Percentiles rank a stretch among this genome's conserved stretches.
These are phyloP conservation scores for Globisporangium echinulatum DNA, from an alignment of 352 stramenopile species.

Conservation along the genomic window DNA sequence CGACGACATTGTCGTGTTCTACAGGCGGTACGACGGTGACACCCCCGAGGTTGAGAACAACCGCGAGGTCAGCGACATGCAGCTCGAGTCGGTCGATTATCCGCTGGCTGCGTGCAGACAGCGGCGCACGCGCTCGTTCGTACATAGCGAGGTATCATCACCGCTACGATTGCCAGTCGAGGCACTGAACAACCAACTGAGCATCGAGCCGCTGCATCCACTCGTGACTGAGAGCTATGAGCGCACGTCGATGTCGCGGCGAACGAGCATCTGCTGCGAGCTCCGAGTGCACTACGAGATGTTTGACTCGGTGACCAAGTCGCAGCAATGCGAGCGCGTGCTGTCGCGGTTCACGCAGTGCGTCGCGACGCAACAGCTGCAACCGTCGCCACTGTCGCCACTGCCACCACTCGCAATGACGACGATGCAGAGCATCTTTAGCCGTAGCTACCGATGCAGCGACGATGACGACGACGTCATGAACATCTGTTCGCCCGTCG, in stretches of 20 bases:
- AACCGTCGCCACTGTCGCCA: neutral
- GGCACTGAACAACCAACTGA: conserved; percentile 16
- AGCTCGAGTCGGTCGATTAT: too few relatives aligned
- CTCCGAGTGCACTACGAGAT: conserved; percentile 33
- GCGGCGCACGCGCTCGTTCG: too few relatives aligned
- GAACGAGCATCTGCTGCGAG: conserved; percentile 23
- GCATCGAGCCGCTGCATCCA: neutral
- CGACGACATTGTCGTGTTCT: conserved; percentile 3
- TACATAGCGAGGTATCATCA: neutral
- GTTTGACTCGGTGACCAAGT: conserved; percentile 19
- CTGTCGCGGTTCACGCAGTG: conserved; percentile 4
- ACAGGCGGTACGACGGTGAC: neutral
- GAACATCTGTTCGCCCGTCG: conserved; percentile 27
- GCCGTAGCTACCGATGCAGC: neutral
- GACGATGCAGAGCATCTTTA: conserved; percentile 1
- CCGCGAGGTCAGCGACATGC: conserved; percentile 1
- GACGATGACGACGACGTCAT: conserved; percentile 26
- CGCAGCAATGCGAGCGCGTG: conserved; percentile 8
- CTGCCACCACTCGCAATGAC: neutral
- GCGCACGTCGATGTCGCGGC: neutral
- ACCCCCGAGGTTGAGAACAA: conserved; percentile 6
- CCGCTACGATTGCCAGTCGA: neutral
- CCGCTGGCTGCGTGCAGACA: neutral
- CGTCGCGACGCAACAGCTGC: neutral
- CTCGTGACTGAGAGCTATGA: neutral